Percentiles rank a stretch among this genome's conserved stretches.
Conservation (phyloP, 1,284 basidiomycete genomes). For the Moniliophthora roreri region DNA sequence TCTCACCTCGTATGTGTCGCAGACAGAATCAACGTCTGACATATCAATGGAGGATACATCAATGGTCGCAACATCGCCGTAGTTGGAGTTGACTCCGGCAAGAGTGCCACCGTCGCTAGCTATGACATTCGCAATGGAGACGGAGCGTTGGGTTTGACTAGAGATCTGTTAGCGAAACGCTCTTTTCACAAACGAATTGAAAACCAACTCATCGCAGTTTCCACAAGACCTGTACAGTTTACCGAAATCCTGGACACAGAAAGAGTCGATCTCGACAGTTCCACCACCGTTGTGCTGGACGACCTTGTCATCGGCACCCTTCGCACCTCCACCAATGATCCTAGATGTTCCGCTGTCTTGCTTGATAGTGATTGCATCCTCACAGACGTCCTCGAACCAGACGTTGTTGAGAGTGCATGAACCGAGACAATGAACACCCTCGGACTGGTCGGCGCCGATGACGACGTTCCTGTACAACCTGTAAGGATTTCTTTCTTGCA, state of each 20-base stretch:
- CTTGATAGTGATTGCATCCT: slow-evolving; percentile 20
- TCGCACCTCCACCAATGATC: slow-evolving; percentile 17
- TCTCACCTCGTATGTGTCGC: slow-evolving; percentile 6
- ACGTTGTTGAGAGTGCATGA: slow-evolving; percentile 19
- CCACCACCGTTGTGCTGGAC: slow-evolving; percentile 20
- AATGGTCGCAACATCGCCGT: slow-evolving; percentile 14
- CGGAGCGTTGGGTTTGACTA: slow-evolving; percentile 10
- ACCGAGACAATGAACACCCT: slow-evolving; percentile 19
- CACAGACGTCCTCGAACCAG: slow-evolving; percentile 20
- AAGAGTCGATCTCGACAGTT: slow-evolving; percentile 17
- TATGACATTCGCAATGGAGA: slow-evolving; percentile 13
- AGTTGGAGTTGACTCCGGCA: slow-evolving; percentile 18
- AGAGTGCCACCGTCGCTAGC: slow-evolving; percentile 8
- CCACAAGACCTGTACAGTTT: slow-evolving; percentile 19
- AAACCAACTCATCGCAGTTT: slow-evolving; percentile 9
- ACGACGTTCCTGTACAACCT: slow-evolving; percentile 14
- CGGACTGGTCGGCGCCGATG: slow-evolving; percentile 19
- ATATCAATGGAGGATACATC: background rate
- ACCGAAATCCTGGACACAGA: slow-evolving; percentile 17
- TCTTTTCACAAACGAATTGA: background rate
- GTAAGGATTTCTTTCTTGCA: background rate
- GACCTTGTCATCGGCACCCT: slow-evolving; percentile 17
- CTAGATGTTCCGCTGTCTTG: slow-evolving; percentile 15
- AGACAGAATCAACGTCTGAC: background rate
- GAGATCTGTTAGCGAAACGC: background rate